Conservation (phyloP, 768 basidiomycete genomes). For the Tulasnella sp. region DNA sequence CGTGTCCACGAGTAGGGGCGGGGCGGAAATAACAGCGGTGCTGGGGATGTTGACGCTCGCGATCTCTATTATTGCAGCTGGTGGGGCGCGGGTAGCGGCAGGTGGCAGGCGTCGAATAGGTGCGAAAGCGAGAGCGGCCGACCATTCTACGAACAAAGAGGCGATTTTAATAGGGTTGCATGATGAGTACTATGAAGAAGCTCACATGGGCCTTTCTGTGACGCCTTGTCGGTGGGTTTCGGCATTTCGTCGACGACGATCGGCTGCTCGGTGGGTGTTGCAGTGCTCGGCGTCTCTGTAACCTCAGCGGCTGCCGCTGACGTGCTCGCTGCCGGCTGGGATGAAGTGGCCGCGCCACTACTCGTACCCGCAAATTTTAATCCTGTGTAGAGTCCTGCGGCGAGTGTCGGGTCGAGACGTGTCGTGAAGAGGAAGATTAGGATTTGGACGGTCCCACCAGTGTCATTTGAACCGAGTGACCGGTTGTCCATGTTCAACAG, state of each 20-base stretch:
- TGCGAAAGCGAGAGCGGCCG: constrained; percentile 83
- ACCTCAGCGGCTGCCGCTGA: constrained; percentile 29
- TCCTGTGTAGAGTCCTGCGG: constrained; percentile 78
- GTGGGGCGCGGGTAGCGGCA: constrained; percentile 50
- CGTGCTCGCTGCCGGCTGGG: constrained; percentile 38
- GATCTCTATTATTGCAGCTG: constrained; percentile 57
- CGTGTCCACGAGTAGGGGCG: constrained; percentile 53
- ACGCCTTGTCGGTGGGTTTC: constrained; percentile 27
- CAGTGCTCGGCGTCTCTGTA: constrained; percentile 31
- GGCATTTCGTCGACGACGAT: constrained; percentile 35
- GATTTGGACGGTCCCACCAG: not conserved
- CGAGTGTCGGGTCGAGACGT: not conserved
- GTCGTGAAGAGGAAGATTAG: not conserved
- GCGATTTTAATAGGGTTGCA: constrained; percentile 28
- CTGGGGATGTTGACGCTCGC: constrained; percentile 40
- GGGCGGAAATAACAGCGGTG: constrained; percentile 67
- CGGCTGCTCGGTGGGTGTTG: constrained; percentile 32
- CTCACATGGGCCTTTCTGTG: constrained; percentile 27
- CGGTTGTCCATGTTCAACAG: not conserved
- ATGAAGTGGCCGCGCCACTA: constrained; percentile 41
- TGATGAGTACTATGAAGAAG: not conserved
- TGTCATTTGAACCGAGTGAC: not conserved
- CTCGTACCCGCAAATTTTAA: constrained; percentile 72
- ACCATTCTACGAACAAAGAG: constrained; percentile 62
- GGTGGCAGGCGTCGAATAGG: constrained; percentile 60